Base-by-base conservation (phyloP, 129 eudicot species). In the Apium graveolens region DNA sequence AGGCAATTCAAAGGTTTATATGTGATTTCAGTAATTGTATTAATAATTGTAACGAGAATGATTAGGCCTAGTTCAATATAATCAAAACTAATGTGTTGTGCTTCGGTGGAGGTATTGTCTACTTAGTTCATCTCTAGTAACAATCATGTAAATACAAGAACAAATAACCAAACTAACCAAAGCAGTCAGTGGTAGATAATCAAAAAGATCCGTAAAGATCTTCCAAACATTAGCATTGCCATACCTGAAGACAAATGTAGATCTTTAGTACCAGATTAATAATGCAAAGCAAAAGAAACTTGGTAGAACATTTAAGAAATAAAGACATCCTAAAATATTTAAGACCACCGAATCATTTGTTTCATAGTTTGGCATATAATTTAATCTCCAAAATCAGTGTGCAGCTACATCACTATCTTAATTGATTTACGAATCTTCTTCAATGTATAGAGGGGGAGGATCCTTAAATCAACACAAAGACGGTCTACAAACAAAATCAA, bases 161-260 rank as follows among this genome's bases (percentile, higher is more conserved):
- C 11, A 37, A 85, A 41, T 16, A 31, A 70, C 11, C 27, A 74
- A 45, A 85, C 92, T 86, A 79, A 91, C 97, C 93, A 91, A 78
- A 35, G 97, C 97, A 75, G 97, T 91, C 73, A 89, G 78, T 4
- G 97, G 97, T 55, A 91, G 87, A 77, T 88, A 91, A 82, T 91
- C 97, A 78, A 91, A 91, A 31, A 91, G 86, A 82, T 91, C 97
- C 0, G 97, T 91, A 76, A 91, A 91, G 27, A 80, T 88, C 86
- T 91, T 91, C 93, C 97, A 91, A 49, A 91, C 93, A 77, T 84
- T 89, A 21, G 97, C 97, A 84, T 87, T 91, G 46, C 97, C 97
- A 82, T 88, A 91, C 86, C 93, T 88, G 91, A 44, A 65, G 53
- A 81, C 1, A 20, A 76, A 41, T 45, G 31, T 11, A 35, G n/a